Evolutionary conservation across 1,284 basidiomycete genomes (phyloP).

Genomic region (Phellopilus nigrolimitatus): DNA sequence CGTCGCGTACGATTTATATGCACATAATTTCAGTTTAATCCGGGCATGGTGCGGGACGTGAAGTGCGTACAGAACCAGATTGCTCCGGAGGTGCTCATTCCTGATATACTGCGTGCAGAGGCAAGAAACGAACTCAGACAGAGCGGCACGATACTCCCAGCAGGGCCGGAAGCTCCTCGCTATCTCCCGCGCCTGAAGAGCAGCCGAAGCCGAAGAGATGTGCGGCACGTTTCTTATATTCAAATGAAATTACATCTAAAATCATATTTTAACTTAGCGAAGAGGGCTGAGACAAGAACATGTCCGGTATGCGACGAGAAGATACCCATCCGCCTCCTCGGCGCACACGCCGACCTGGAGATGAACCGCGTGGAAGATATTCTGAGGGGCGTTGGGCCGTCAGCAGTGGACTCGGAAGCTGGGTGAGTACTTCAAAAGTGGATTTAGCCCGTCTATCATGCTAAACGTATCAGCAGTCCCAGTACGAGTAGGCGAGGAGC

Average conservation of each 20-base stretch:
- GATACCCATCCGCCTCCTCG: constrained; percentile 65
- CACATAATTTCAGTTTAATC: not conserved
- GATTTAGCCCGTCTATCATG: constrained; percentile 23
- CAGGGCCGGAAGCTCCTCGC: constrained; percentile 23
- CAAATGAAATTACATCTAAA: constrained; percentile 7
- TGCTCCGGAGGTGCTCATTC: not conserved
- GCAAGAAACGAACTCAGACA: constrained; percentile 26
- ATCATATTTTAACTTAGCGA: constrained; percentile 38
- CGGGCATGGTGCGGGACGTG: constrained; percentile 4
- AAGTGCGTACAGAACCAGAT: not conserved
- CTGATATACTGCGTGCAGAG: constrained; percentile 19
- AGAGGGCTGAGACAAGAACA: constrained; percentile 63
- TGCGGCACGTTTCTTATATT: constrained; percentile 2
- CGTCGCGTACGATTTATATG: constrained; percentile 1
- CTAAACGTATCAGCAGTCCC: constrained; percentile 28
- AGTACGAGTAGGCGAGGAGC: constrained; percentile 50
- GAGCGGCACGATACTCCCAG: constrained; percentile 11
- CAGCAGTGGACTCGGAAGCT: constrained; percentile 37
- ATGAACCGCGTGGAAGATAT: constrained; percentile 62
- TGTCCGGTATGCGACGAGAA: constrained; percentile 70
- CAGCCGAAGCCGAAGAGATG: constrained; percentile 18
- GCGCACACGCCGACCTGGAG: constrained; percentile 59
- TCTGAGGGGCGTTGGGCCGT: constrained; percentile 53
- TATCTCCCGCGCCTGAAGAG: constrained; percentile 29
- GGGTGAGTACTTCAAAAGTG: constrained; percentile 20